Evolutionary conservation across 768 basidiomycete species (phyloP).

Genomic region (Leucocoprinus leucothites): DNA sequence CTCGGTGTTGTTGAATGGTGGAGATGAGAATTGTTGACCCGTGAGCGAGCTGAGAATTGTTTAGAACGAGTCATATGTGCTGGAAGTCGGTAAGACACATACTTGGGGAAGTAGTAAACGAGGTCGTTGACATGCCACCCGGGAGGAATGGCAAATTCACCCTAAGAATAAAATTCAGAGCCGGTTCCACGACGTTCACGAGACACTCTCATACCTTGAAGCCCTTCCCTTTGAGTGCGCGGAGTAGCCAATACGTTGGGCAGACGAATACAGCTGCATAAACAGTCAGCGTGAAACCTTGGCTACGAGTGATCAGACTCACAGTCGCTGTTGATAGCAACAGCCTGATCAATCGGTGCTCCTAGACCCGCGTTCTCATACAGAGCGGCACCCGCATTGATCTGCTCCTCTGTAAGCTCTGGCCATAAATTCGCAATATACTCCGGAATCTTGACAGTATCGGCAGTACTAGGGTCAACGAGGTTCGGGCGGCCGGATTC

Average conservation of each 20-base stretch:
- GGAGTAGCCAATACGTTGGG: constrained; percentile 37
- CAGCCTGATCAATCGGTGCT: constrained; percentile 2
- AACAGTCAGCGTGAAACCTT: background rate
- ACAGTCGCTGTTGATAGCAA: constrained; percentile 14
- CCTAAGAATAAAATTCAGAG: constrained; percentile 20
- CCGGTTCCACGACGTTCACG: constrained; percentile 22
- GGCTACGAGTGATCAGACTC: constrained; percentile 13
- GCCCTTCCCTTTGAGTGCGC: constrained; percentile 24
- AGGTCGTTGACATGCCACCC: background rate
- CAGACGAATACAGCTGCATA: constrained; percentile 41
- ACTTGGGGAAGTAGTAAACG: background rate
- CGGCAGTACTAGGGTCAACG: constrained; percentile 26
- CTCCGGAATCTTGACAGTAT: constrained; percentile 22
- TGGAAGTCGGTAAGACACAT: constrained; percentile 10
- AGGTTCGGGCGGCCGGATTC: constrained; percentile 41
- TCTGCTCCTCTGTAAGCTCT: constrained; percentile 23
- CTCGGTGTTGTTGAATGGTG: constrained; percentile 30
- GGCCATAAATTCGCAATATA: constrained; percentile 40
- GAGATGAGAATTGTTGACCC: constrained; percentile 14
- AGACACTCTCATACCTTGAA: constrained; percentile 28
- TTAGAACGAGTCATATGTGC: background rate
- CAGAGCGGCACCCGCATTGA: constrained; percentile 7
- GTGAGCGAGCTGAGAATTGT: background rate
- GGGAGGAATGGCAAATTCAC: constrained; percentile 42
- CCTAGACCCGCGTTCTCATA: constrained; percentile 10